phyloP scores from a whole-genome alignment of 2,329 filamentous ascomycete genomes.

The Exophiala calicioides region DNA sequence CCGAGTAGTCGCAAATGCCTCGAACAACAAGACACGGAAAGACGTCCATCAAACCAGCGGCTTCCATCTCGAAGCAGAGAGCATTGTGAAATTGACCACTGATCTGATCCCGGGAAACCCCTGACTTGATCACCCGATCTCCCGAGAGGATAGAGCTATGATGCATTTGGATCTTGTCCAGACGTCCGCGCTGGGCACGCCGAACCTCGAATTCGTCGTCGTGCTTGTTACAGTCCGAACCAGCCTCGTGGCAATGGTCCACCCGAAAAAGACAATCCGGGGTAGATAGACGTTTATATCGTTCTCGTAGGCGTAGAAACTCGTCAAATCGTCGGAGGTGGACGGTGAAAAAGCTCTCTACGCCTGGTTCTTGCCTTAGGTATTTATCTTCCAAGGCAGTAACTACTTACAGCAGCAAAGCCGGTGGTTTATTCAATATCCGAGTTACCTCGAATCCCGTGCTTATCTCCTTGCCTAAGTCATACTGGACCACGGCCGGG shows the following conservation, averaged over 20 bases:
- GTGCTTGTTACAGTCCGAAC: neutral
- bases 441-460: slow-evolving; percentile 8
- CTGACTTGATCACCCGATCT: slow-evolving; percentile 13
- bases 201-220: neutral
- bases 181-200: neutral
- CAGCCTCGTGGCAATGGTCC: slow-evolving; percentile 3
- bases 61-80: slow-evolving; percentile 25
- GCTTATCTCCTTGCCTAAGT: slow-evolving; percentile 11
- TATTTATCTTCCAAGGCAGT: slow-evolving; percentile 1
- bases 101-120: slow-evolving; percentile 8
- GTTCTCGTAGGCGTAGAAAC: neutral
- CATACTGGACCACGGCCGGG: slow-evolving; percentile 18
- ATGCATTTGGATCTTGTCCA: slow-evolving; percentile 7
- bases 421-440: slow-evolving; percentile 16
- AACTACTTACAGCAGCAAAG: slow-evolving; percentile 1
- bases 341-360: neutral
- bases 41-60: neutral
- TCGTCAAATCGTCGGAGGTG: slow-evolving; percentile 5
- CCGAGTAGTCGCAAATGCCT: slow-evolving; percentile 21
- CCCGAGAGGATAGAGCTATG: slow-evolving; percentile 11
- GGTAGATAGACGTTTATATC: neutral
- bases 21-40: slow-evolving; percentile 23
- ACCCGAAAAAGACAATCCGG: slow-evolving; percentile 6
- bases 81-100: slow-evolving; percentile 5
- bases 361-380: slow-evolving; percentile 1